Base-by-base conservation (phyloP, 208 protist genomes). In the Endotrypanum monterogeii region DNA sequence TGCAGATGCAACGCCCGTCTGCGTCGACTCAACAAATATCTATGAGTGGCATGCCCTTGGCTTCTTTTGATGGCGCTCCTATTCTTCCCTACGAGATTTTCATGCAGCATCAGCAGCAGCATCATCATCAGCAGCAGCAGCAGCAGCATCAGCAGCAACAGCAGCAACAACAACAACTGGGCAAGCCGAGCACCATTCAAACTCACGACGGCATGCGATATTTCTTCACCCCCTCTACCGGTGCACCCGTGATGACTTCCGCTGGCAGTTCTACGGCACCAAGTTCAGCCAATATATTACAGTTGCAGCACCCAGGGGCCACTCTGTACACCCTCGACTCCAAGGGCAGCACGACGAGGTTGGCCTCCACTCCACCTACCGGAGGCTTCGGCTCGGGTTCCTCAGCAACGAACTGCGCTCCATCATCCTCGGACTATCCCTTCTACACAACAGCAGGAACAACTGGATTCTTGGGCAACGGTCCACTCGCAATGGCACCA, bases 91-190 rank as follows among this genome's bases (percentile, higher is more conserved):
- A 73, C 25, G 74, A 79, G 23, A 25, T 79, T 23, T 79, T 62
- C 60, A 32, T 79, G 32, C 73, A 73, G 48, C 71, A 73, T 30
- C 65, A 72, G 25, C 74, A 71, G 41, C 74, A 79, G 37, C 76
- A n/a, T n/a, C n/a, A n/a, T n/a, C n/a, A n/a, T n/a, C n/a, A n/a
- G n/a, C n/a, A n/a, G n/a, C n/a, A n/a, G n/a, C n/a, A n/a, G n/a
- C n/a, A 73, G 48, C 71, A 73, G 48, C 65, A 72, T n/a, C 74
- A 81, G 54, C 63, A 71, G 71, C 77, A 80, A 52, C 69, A 82
- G 67, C 46, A 51, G 32, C 30, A 46, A 32, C 57, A 55, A 35
- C 9, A 52, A 4, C 28, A 39, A 20, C 54, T 60, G 2, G 54
- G 61, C 50, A 74, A 73, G 30, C 55, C 74, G 20, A 50, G 32